Evolutionary conservation across 163 green algal species (phyloP).

Genomic region (Smithsoniella earleae): DNA sequence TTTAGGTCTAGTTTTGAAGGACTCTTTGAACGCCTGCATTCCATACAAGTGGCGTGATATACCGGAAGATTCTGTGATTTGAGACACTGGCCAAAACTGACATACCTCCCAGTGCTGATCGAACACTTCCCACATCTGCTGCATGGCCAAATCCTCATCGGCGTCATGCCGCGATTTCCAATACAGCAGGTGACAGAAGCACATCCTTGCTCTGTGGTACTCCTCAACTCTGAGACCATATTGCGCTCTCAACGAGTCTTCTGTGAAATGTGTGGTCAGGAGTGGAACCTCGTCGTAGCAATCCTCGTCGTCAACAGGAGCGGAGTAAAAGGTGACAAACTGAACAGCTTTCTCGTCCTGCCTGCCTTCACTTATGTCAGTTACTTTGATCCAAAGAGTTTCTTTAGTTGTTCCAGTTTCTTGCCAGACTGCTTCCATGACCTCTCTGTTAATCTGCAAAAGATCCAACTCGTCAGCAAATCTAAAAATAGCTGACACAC

Average conservation of each 20-base stretch:
- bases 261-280: not conserved
- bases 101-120: not conserved
- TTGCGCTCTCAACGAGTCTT: not conserved
- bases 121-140: not conserved
- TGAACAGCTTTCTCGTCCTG: not conserved
- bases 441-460: not conserved
- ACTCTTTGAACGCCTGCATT: no score
- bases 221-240: not conserved
- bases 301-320: not conserved
- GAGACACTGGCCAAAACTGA: no score
- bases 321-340: conserved; percentile 7
- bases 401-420: not conserved
- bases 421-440: not conserved
- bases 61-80: no score
- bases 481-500: no score
- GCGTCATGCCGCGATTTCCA: not conserved
- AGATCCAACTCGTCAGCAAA: no score
- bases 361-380: conserved; percentile 22
- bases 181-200: not conserved
- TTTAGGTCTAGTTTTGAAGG: no score
- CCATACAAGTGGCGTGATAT: no score
- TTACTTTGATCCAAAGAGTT: not conserved
- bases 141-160: not conserved
- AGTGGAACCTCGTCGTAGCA: not conserved
- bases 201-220: not conserved